A percentile compares a stretch with the other conserved stretches of the same genome.
Conservation (phyloP, 768 basidiomycete species). For the Boletus rubroflammeus region DNA sequence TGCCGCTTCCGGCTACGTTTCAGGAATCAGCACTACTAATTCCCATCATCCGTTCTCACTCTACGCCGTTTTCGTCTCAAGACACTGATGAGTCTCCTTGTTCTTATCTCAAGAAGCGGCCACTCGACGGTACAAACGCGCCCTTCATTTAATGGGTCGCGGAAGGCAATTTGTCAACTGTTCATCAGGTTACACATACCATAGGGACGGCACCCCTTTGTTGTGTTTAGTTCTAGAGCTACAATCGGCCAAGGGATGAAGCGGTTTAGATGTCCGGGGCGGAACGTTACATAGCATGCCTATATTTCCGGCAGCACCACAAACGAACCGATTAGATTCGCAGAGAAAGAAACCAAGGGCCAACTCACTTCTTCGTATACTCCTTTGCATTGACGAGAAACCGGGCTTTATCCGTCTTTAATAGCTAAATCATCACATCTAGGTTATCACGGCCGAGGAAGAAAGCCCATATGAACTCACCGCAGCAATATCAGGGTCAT, state of each 20-base stretch:
- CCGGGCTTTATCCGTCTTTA: conserved; percentile 74
- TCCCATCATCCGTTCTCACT: conserved; percentile 9
- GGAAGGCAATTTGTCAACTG: not conserved
- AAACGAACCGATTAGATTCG: conserved; percentile 4
- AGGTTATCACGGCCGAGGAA: not conserved
- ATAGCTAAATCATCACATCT: conserved; percentile 39
- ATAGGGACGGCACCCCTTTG: not conserved
- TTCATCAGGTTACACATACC: conserved; percentile 2
- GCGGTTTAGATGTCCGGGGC: not conserved
- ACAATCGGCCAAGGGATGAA: conserved; percentile 5
- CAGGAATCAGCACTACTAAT: not conserved
- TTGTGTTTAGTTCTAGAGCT: conserved; percentile 6
- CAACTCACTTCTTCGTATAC: conserved; percentile 73
- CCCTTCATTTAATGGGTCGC: conserved; percentile 6
- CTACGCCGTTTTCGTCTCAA: not conserved
- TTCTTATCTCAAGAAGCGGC: conserved; percentile 6
- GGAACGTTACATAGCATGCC: conserved; percentile 21
- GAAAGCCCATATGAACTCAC: conserved; percentile 40
- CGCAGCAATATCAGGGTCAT: conserved; percentile 82
- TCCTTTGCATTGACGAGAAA: conserved; percentile 79
- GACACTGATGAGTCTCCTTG: not conserved
- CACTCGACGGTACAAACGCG: not conserved
- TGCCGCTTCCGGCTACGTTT: conserved; percentile 16
- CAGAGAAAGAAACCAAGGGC: not conserved
- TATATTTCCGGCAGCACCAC: not conserved